Base-by-base conservation (phyloP, 257 asterid species). In the Solanum lignicaule region DNA sequence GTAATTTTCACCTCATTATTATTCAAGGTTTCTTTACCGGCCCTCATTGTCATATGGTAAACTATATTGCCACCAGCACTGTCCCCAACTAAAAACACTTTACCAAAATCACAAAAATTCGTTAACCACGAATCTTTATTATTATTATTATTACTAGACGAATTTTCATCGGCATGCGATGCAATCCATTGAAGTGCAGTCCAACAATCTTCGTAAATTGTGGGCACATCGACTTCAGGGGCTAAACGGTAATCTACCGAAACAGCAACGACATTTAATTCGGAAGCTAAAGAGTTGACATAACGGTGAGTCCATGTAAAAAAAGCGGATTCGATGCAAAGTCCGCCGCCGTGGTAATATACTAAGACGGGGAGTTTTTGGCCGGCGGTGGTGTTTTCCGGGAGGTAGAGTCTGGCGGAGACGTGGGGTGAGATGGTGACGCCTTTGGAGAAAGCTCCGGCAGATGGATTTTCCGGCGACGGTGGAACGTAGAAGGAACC, bases 341-440 rank as follows among this genome's bases (percentile, higher is more conserved):
- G 85, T 10, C 86, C 93, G 16, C 93, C 93, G 4, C 93, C 89
- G 10, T 91, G 93, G 88, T 86, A 91, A 29, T 89, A 89, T 6
- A 87, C 73, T 4, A 91, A 68, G 25, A 91, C 65, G 75, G 91
- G 93, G 16, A 89, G 84, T 39, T 66, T 89, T 32, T 89, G 87
- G 36, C 5, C 39, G 4, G 41, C 7, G 25, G 35, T n/a, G 29
- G 75, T 6, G 32, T 55, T 60, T 55, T 83, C 36, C 11, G 91
- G 91, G 75, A 88, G 87, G 89, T 86, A 91, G 75, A 91, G 89
- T 86, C 91, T 88, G 21, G 89, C 91, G 0, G 88, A 68, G 83
- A 91, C 68, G n/a, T 83, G 32, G 4, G 89, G 31, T 74, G 87
- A 52, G 52, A 91, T 86, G 20, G 23, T 87, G 48, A 89, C 11